Conservation (phyloP, 495 filamentous ascomycete species). For the Penicillium argentinense region DNA sequence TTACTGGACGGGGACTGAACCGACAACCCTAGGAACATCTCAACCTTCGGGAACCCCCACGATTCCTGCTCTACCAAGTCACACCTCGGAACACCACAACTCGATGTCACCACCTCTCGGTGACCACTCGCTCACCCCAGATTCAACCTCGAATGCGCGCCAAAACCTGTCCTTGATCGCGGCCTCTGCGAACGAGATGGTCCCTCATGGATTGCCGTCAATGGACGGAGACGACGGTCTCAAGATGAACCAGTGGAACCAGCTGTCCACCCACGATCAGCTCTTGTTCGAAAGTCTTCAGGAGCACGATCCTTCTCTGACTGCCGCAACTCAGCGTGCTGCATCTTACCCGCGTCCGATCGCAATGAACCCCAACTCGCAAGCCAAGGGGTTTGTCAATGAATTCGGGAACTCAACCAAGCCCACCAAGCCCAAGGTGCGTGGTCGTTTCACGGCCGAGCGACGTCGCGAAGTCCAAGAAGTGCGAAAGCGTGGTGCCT, state of each 20-base stretch:
- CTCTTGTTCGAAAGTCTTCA: slow-evolving; percentile 48
- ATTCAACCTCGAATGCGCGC: slow-evolving; percentile 40
- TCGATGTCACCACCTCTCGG: slow-evolving; percentile 44
- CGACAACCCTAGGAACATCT: slow-evolving; percentile 34
- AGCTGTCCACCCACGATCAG: slow-evolving; percentile 46
- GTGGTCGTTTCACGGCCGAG: slow-evolving; percentile 65
- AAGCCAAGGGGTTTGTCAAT: slow-evolving; percentile 56
- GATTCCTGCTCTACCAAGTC: slow-evolving; percentile 36
- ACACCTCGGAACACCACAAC: slow-evolving; percentile 32
- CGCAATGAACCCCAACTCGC: slow-evolving; percentile 54
- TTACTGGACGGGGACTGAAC: too few relatives aligned
- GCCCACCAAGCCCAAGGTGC: slow-evolving; percentile 55
- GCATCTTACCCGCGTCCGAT: slow-evolving; percentile 52
- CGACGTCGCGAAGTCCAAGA: slow-evolving; percentile 78
- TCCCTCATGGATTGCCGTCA: slow-evolving; percentile 42
- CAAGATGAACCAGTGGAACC: slow-evolving; percentile 40
- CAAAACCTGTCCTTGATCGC: slow-evolving; percentile 51
- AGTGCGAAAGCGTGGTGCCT: slow-evolving; percentile 77
- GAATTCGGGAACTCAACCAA: slow-evolving; percentile 56
- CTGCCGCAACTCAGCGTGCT: slow-evolving; percentile 46
- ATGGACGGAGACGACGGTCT: slow-evolving; percentile 45
- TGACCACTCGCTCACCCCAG: slow-evolving; percentile 39
- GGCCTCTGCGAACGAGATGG: slow-evolving; percentile 50
- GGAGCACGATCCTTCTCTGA: slow-evolving; percentile 46
- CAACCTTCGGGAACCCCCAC: slow-evolving; percentile 29